A percentile compares a stretch with the other conserved stretches of the same genome.
Conservation (phyloP, 2,329 filamentous ascomycete species). For the Colletotrichum paranaense region DNA sequence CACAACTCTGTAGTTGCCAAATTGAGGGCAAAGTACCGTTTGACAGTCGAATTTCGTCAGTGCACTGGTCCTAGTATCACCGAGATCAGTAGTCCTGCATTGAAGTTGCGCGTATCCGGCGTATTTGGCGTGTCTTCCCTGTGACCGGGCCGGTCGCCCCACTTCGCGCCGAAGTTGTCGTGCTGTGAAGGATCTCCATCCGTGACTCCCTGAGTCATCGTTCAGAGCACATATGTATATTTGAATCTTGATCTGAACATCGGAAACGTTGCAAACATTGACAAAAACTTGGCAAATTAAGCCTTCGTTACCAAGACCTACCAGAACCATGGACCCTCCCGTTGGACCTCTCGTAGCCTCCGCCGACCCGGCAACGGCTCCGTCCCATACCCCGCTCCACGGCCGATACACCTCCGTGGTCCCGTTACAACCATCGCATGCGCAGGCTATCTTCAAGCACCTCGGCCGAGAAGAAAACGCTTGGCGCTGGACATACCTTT, state of each 20-base stretch:
- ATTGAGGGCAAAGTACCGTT: no score
- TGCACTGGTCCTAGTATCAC: no score
- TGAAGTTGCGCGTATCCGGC: background rate
- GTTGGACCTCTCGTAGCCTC: conserved; percentile 37
- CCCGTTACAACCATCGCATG: conserved; percentile 42
- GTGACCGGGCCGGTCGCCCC: conserved; percentile 11
- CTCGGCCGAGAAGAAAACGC: conserved; percentile 46
- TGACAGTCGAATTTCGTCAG: no score
- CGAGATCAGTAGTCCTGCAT: no score
- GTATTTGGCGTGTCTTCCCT: background rate
- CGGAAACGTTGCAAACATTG: background rate
- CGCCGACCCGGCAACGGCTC: conserved; percentile 33
- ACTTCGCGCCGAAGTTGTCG: background rate
- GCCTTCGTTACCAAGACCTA: background rate
- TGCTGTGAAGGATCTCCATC: background rate
- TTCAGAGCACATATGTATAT: background rate
- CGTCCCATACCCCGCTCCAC: conserved; percentile 39
- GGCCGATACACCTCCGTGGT: conserved; percentile 47
- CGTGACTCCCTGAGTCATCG: background rate
- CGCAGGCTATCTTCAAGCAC: conserved; percentile 44
- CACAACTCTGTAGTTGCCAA: no score
- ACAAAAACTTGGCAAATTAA: no score
- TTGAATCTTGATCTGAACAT: background rate
- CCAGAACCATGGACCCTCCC: background rate
- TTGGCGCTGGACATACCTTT: conserved; percentile 49